A percentile compares a stretch with the other conserved stretches of the same genome.
phyloP scores from a whole-genome alignment of 1,284 basidiomycete genomes.

The Fomitopsis pinicola region DNA sequence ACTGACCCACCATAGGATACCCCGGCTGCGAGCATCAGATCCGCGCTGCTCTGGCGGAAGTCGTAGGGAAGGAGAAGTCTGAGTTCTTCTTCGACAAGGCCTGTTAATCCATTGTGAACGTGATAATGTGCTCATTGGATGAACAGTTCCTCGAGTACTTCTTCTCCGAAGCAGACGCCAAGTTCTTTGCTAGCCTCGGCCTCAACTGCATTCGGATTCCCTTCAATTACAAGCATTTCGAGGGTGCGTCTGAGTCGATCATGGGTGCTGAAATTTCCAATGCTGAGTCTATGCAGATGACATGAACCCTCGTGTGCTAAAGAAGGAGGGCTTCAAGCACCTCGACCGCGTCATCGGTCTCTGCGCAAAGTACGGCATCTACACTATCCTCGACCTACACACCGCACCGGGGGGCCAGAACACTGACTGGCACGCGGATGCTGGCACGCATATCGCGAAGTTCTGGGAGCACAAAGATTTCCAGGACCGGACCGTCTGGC shows the following conservation, averaged over 20 bases:
- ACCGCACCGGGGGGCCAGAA: slow-evolving; percentile 59
- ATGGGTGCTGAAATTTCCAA: too few species aligned
- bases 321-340: slow-evolving; percentile 57
- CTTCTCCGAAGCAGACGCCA: slow-evolving; percentile 66
- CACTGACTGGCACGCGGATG: slow-evolving; percentile 50
- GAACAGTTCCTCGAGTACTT: slow-evolving; percentile 70
- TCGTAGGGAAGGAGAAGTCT: slow-evolving; percentile 63
- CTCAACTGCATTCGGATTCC: slow-evolving; percentile 70
- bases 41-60: slow-evolving; percentile 59
- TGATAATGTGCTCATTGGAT: background rate
- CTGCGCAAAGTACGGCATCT: slow-evolving; percentile 56
- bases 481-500: slow-evolving; percentile 65
- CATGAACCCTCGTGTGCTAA: slow-evolving; percentile 59
- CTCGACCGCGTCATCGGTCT: slow-evolving; percentile 54
- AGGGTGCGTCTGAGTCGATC: slow-evolving; percentile 32
- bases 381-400: slow-evolving; percentile 62
- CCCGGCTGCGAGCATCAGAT: slow-evolving; percentile 64
- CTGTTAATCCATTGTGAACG: slow-evolving; percentile 6
- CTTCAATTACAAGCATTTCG: slow-evolving; percentile 66
- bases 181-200: slow-evolving; percentile 64
- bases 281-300: slow-evolving; percentile 38
- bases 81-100: slow-evolving; percentile 79
- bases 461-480: slow-evolving; percentile 79
- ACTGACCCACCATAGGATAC: slow-evolving; percentile 33
- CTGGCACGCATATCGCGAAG: slow-evolving; percentile 48